Base-by-base conservation (phyloP, 2,329 filamentous ascomycete species). In the Geosmithia morbida region DNA sequence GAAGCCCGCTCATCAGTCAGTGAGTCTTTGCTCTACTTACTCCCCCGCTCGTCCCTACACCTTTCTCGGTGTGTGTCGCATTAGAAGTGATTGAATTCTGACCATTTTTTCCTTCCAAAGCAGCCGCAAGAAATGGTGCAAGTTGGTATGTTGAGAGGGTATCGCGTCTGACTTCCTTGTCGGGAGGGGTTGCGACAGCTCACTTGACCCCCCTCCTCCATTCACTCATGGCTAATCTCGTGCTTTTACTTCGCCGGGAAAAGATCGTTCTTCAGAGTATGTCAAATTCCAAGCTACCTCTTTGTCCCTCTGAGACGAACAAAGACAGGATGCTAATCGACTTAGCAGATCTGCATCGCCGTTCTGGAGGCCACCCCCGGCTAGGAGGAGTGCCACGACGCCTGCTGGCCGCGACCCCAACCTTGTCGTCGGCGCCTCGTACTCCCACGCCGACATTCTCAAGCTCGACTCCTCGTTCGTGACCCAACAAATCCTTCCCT, bases 381-480 rank as follows among this genome's bases (percentile, higher is more conserved):
- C 33, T 14, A 79, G 74, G 61, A 74, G 72, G 57, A 66, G 69
- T 55, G 56, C 58, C 19, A 62, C 61, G 45, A 56, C 59, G 19
- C 57, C 63, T 41, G 53, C 53, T 18, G 61, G 68, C 46, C 74
- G 76, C 60, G 81, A 85, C 55, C 68, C 80, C 46, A 79, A 72
- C 57, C 77, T 90, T 51, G 85, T 98, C 37, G 85, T 97, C 50
- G 92, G 92, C 55, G 92, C 92, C 48, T 84, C 89, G 43, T 98
- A 98, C 62, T 97, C 92, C 14, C 92, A 98, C 65, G 87, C 90
- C 26, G 89, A 97, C 66, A 87, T 95, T 60, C 74, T 96, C 56
- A 94, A 90, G 65, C 84, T 90, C 59, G 86, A 87, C 59, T 78
- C 81, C 26, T 57, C 90, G 87, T 92, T 75, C 54, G 75, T 64